These are phyloP conservation scores for Kentomonas sorsogonicus DNA, from an alignment of 208 protist genomes.

Conservation along the genomic window DNA sequence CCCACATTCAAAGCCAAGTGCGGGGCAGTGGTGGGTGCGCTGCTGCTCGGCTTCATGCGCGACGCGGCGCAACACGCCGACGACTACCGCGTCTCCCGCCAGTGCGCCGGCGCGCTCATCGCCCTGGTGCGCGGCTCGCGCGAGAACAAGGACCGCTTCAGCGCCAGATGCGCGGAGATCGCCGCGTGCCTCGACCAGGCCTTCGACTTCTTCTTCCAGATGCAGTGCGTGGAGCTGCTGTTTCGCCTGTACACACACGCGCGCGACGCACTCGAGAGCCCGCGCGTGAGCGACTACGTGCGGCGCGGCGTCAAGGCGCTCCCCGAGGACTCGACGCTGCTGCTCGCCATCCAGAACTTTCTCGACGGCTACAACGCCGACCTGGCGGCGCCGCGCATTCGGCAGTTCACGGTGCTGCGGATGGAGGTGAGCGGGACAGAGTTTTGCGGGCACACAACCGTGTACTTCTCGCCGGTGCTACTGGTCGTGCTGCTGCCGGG, in stretches of 20 bases:
- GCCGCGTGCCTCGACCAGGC: conserved; percentile 40
- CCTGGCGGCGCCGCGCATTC: conserved; percentile 18
- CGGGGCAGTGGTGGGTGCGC: conserved; percentile 26
- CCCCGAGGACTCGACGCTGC: conserved; percentile 67
- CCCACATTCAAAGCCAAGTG: conserved; percentile 50
- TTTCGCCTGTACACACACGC: conserved; percentile 73
- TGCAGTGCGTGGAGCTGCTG: conserved; percentile 85
- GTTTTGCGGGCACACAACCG: conserved; percentile 55
- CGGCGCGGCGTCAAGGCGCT: conserved; percentile 55
- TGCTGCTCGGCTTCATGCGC: conserved; percentile 52
- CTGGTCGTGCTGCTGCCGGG: conserved; percentile 62
- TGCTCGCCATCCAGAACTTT: conserved; percentile 54
- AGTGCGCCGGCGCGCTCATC: conserved; percentile 72
- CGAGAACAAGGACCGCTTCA: conserved; percentile 71
- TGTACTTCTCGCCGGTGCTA: conserved; percentile 79
- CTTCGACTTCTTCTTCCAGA: conserved; percentile 80
- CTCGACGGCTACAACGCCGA: conserved; percentile 72
- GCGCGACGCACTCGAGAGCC: conserved; percentile 32
- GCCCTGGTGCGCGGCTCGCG: conserved; percentile 68
- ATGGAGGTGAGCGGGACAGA: conserved; percentile 47
- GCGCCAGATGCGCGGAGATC: conserved; percentile 39
- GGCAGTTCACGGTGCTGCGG: conserved; percentile 47
- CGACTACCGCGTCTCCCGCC: conserved; percentile 66
- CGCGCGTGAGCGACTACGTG: conserved; percentile 35
- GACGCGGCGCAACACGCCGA: conserved; percentile 42